Base-by-base conservation (phyloP, 1,284 basidiomycete genomes). In the Rhodotorula sp. region DNA sequence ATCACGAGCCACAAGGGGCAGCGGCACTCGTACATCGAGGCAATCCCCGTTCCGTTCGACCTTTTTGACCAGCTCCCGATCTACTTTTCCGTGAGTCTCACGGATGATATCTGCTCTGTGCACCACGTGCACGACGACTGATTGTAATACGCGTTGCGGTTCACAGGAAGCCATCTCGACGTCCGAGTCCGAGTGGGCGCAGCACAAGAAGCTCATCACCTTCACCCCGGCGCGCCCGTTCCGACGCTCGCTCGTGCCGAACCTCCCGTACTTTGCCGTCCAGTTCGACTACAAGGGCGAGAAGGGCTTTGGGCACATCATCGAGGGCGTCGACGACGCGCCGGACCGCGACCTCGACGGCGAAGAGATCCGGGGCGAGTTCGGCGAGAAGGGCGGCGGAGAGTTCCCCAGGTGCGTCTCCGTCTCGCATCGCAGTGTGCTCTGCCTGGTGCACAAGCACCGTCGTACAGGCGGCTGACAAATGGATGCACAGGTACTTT, bases 221-320 rank as follows among this genome's bases (percentile, higher is more conserved):
- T 99, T 99, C 80, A 61, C 69, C 21, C 88, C 90, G 4, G 82
- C 87, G 13, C 86, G 93, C 3, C 91, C 92, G 0, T 97, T 97
- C 84, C 85, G 93, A 59, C 86, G 93, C 2, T 88, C 91, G 50
- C 91, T 99, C 89, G 96, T 99, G 9, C 89, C 95, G 3, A 94
- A 97, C 78, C 83, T 99, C 56, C 97, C 97, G 0, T 99, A 99
- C 83, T 99, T 99, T 80, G 95, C 95, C 90, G 91, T 99, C 2
- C 91, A 93, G 78, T 99, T 95, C 83, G 97, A 99, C 82, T 87
- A 99, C 83, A 95, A 93, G 79, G 95, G 96, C 45, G 93, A 96
- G 82, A 93, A 92, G 80, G 94, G 94, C 1, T 99, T 94, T 80
- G 97, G 97, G 0, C 97, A 99, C 81, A 91, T 97, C 68, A 96